Base-by-base conservation (phyloP, 2,329 filamentous ascomycete species). In the Aspergillus texensis region DNA sequence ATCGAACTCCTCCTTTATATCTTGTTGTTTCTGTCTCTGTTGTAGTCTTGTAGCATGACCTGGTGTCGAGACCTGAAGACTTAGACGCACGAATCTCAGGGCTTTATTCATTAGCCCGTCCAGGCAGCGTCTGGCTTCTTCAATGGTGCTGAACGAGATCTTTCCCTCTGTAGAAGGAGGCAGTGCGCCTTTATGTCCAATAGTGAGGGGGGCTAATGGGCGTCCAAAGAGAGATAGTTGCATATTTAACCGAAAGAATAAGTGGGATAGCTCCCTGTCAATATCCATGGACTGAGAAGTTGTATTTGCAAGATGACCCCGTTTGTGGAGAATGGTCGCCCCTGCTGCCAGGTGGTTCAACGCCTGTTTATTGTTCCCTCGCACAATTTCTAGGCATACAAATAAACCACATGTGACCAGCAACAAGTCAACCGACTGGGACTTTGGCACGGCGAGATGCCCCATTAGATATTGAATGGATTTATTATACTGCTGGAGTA, bases 391-490 rank as follows among this genome's bases (percentile, higher is more conserved):
- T 2, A 73, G 36, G 48, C 66, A 69, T 6, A 71, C 43, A 57
- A 73, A 72, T 6, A 73, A 53, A 11, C 68, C 67, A 19, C 71
- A 72, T 3, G 64, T 62, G 6, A 70, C 62, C 14, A 73, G 61
- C 3, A 63, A 63, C 19, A 68, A 45, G 21, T 71, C 54, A 12
- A 26, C 46, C 45, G 46, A 50, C 16, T 62, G n/a, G 14, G 60
- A 12, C 10, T 21, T 34, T 6, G 46, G 24, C 21, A 45, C 21
- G 1, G 64, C 48, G 30, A 85, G 65, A 24, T 69, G 59, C 4
- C 62, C 46, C 26, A 84, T 68, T 24, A 79, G 76, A 0, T 75
- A 72, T 11, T 61, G 57, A 34, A 86, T 50, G 16, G 46, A 30
- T 30, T 50, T 50, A n/a, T 50, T 50, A 19, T 50, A 50, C 26